These are phyloP conservation scores for Vaccinium myrtillus DNA, from an alignment of 148 eudicot species.

Conservation along the genomic window DNA sequence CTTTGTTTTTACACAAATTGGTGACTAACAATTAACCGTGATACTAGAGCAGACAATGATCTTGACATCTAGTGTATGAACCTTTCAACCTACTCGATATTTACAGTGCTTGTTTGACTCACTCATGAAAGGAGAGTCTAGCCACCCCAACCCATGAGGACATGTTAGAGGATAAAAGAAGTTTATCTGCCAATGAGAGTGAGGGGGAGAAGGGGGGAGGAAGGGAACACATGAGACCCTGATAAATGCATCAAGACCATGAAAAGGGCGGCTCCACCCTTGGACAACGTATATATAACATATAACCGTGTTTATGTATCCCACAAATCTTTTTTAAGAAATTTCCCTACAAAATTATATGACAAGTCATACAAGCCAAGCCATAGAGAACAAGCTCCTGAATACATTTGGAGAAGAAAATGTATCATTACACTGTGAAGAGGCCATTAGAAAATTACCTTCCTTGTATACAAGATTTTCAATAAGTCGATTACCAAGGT, in stretches of 20 bases:
- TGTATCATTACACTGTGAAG: too few species aligned
- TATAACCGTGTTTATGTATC: neutral
- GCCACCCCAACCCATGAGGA: neutral
- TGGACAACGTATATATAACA: neutral
- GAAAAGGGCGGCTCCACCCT: neutral
- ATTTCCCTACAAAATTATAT: neutral
- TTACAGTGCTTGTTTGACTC: neutral
- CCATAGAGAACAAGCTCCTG: neutral
- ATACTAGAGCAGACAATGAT: neutral
- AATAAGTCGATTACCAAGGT: neutral
- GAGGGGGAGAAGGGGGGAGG: neutral
- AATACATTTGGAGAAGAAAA: neutral
- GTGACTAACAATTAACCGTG: neutral
- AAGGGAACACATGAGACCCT: neutral
- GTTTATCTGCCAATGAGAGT: neutral
- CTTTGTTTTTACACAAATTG: neutral
- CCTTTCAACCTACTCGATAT: neutral
- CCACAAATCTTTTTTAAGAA: neutral
- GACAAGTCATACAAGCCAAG: neutral
- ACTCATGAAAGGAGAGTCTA: neutral
- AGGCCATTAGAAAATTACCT: neutral
- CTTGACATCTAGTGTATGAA: neutral
- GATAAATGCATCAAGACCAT: neutral
- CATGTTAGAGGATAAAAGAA: neutral
- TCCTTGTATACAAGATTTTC: neutral